Evolutionary conservation across 768 basidiomycete genomes (phyloP), one percentile per base, ranked within the genome.

Genomic region (Psilocybe cyanescens): DNA sequence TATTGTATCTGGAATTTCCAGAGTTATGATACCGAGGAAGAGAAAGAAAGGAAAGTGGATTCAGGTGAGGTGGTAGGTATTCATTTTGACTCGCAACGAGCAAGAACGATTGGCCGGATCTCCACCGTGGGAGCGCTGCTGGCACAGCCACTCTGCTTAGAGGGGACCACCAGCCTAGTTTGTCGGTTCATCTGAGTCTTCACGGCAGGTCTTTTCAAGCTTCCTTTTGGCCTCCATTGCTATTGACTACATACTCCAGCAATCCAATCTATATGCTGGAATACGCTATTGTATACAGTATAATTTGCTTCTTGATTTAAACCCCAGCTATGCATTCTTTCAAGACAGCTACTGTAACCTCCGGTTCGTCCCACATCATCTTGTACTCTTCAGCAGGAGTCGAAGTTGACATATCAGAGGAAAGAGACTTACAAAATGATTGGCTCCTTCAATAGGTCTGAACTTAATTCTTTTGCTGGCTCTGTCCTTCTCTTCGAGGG

Each of bases 341-440:
- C 28, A 51, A 30, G 30, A 51, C 41, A n/a, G 41, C 6, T 24
- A 44, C 41, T 8, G 41, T 16, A 5, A 44, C n/a, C 24, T 60
- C 52, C 7, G 53, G 59, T 4, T 54, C 30, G 4, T 60, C 59
- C 59, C 59, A 60, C 59, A 60, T 60, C 9, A 46, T n/a, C 59
- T 60, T 29, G 51, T 9, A 33, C 4, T n/a, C 8, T 24, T 17
- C 7, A n/a, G 4, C 16, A 47, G 28, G 4, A 8, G 3, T 8
- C 31, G 29, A 28, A 19, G 28, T 1, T n/a, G 4, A 4, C 17
- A 5, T 14, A 17, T 39, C 17, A n/a, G 35, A 24, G 37, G 29
- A 45, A 24, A 0, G 51, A 29, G 17, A 57, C 52, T 5, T 24
- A 60, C 59, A 11, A 60, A 54, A 39, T 60, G 59, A 39, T 60